phyloP scores from a whole-genome alignment of 768 basidiomycete genomes.

The Panaeolus papilionaceus region DNA sequence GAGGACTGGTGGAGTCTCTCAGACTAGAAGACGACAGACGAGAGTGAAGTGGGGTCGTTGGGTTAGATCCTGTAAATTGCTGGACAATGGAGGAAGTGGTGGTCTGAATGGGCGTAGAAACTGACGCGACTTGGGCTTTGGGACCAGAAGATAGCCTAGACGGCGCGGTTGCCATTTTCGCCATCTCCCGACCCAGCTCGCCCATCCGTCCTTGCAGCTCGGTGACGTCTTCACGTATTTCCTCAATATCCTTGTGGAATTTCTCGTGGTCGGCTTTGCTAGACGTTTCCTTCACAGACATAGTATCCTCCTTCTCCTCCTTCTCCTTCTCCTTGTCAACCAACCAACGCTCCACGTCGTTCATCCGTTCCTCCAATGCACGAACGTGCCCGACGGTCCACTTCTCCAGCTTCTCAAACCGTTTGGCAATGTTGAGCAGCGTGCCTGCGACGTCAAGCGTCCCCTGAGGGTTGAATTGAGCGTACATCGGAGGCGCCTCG shows the following conservation, averaged over 20 bases:
- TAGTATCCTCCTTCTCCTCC: conserved; percentile 48
- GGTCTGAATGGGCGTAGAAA: conserved; percentile 51
- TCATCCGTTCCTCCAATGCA: conserved; percentile 90
- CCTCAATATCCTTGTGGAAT: conserved; percentile 49
- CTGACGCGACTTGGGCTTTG: conserved; percentile 50
- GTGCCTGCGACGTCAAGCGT: conserved; percentile 79
- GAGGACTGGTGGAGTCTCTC: conserved; percentile 69
- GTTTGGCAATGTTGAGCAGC: conserved; percentile 72
- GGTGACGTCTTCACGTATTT: conserved; percentile 69
- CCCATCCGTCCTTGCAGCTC: conserved; percentile 80
- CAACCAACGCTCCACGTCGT: conserved; percentile 89
- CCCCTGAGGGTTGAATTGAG: conserved; percentile 75
- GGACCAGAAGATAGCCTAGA: conserved; percentile 58
- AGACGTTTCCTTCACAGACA: conserved; percentile 26
- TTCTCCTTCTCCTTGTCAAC: conserved; percentile 84
- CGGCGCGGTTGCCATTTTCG: conserved; percentile 64
- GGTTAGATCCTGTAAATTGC: conserved; percentile 32
- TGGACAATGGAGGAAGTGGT: conserved; percentile 52
- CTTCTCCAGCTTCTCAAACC: conserved; percentile 89
- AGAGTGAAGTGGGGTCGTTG: conserved; percentile 43
- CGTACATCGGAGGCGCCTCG: conserved; percentile 75
- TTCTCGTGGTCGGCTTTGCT: conserved; percentile 20
- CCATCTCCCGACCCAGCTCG: conserved; percentile 82
- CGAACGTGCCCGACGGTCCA: conserved; percentile 91
- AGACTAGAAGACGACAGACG: conserved; percentile 51